Base-by-base conservation (phyloP, 345 rosid species). In the Brassica cretica region DNA sequence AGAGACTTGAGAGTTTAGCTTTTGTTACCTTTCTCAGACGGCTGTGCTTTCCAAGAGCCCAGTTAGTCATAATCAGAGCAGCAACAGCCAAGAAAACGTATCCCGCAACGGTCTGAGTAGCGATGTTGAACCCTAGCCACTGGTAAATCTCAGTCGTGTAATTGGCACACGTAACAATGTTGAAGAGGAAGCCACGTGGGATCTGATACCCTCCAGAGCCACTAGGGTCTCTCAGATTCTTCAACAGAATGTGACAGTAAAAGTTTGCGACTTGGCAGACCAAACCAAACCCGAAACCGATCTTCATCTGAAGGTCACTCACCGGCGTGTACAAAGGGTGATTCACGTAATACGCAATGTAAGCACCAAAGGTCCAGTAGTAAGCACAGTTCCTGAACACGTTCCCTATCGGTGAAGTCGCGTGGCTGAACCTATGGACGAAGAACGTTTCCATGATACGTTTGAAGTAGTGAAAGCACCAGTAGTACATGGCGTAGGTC, bases 31-130 rank as follows among this genome's bases (percentile, higher is more conserved):
- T 91, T 84, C 81, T 93, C 87, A 95, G 77, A 41, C 98, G 90
- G 11, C 89, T 86, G 78, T 95, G 99, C 89, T 95, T 95, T 55
- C 94, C 89, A 44, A 95, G 93, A 72, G 99, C 99, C 99, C 99
- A 95, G 24, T 93, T 95, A 66, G 94, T 90, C 99, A 95, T 95
- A 84, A 93, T 95, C 21, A 62, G 11, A 77, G 97, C 18, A 0
- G 99, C 99, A 66, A 93, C 98, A 76, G 84, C 82, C 14, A 90
- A 89, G 84, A 95, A 95, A 63, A 93, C 64, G 15, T 90, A 95
- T 69, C 98, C 99, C 0, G 98, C 96, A 61, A 90, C 51, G 9
- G 97, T 95, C 88, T 95, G 99, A 1, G 97, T 95, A 0, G 99
- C 99, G 21, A 91, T 86, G 64, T 95, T 95, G 92, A 93, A 95